Percentiles rank a stretch among this genome's conserved stretches.
Evolutionary conservation across 345 rosid genomes (phyloP).

Genomic region (Triadica sebifera): DNA sequence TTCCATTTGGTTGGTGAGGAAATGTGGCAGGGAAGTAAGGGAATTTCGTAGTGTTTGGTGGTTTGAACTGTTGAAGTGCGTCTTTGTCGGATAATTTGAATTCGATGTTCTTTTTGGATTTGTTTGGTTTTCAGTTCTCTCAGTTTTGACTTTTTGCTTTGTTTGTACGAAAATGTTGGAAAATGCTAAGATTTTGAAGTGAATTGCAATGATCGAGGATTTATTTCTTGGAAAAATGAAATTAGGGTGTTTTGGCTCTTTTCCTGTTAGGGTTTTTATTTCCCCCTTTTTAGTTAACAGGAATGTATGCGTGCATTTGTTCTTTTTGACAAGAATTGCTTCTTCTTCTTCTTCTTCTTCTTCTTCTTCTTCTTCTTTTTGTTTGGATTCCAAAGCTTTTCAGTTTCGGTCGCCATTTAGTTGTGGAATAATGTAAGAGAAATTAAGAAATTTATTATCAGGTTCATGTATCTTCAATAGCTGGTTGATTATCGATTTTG

Average conservation of each 20-base stretch:
- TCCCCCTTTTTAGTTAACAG: background rate
- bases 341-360: background rate
- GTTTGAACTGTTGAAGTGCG: background rate
- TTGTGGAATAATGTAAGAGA: background rate
- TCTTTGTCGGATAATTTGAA: background rate
- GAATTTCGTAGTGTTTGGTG: conserved; percentile 1
- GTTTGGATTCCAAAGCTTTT: background rate
- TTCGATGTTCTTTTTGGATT: conserved; percentile 7
- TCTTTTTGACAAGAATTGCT: background rate
- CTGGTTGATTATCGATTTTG: background rate
- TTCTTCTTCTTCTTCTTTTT: background rate
- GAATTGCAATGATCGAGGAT: background rate
- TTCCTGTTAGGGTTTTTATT: background rate
- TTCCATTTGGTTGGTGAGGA: conserved; percentile 1
- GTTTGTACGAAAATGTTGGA: conserved; percentile 1
- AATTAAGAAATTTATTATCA: background rate
- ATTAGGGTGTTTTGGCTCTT: background rate
- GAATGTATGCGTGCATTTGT: background rate
- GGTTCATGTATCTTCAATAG: conserved; percentile 1
- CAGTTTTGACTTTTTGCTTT: conserved; percentile 12
- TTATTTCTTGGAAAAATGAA: background rate
- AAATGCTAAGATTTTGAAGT: background rate
- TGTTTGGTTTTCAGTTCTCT: conserved; percentile 1
- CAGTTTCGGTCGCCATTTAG: background rate
- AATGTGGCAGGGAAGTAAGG: background rate